Conservation (phyloP, 1,284 basidiomycete species). For the Exsudoporus floridanus region DNA sequence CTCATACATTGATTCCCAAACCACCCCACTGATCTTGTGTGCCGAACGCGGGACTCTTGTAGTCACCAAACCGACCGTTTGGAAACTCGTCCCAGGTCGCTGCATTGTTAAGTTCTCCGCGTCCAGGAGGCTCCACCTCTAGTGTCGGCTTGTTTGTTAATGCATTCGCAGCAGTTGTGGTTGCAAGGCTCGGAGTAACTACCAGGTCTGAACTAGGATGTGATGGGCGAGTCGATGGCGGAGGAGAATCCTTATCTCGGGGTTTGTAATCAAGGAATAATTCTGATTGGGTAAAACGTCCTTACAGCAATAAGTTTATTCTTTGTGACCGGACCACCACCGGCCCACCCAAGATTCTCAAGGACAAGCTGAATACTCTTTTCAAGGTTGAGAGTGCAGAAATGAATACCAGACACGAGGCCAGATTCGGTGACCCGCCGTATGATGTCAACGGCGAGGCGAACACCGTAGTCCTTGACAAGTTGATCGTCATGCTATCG, state of each 20-base stretch:
- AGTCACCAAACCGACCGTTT: conserved; percentile 98
- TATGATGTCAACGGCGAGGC: conserved; percentile 78
- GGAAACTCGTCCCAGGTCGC: conserved; percentile 97
- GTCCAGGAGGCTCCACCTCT: conserved; percentile 56
- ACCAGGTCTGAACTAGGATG: conserved; percentile 43
- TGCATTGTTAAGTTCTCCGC: conserved; percentile 72
- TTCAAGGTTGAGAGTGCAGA: conserved; percentile 97
- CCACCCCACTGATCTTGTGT: conserved; percentile 74
- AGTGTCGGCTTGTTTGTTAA: conserved; percentile 48
- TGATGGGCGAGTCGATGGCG: conserved; percentile 23
- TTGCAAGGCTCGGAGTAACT: conserved; percentile 50
- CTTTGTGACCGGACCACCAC: conserved; percentile 39
- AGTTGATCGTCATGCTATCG: conserved; percentile 83
- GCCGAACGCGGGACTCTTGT: conserved; percentile 94
- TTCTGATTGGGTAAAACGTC: conserved; percentile 11
- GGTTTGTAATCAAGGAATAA: conserved; percentile 6
- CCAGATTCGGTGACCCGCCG: conserved; percentile 48
- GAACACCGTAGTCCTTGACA: conserved; percentile 87
- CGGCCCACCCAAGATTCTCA: conserved; percentile 73
- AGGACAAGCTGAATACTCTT: conserved; percentile 92
- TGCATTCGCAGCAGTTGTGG: conserved; percentile 54
- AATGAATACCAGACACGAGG: conserved; percentile 82
- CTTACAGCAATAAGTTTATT: conserved; percentile 74
- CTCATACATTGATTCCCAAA: conserved; percentile 51
- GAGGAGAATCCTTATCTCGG: conserved; percentile 42